phyloP scores from a whole-genome alignment of 495 filamentous ascomycete species.

The Diplogelasinospora grovesii region DNA sequence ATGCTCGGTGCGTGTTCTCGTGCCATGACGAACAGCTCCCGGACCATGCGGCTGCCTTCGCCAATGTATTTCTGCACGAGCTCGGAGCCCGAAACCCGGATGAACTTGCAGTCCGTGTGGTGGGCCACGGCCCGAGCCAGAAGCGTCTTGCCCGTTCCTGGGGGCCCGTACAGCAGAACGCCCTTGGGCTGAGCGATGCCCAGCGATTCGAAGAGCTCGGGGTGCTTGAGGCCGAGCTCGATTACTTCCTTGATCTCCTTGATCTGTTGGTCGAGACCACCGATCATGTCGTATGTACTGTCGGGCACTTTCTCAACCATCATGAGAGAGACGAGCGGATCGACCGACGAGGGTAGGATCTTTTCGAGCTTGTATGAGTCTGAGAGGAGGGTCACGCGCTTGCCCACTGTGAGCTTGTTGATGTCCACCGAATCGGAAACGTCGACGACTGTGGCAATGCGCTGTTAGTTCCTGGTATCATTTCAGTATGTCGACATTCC shows the following conservation, averaged over 20 bases:
- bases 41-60: slow-evolving; percentile 96
- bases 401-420: slow-evolving; percentile 90
- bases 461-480: background rate
- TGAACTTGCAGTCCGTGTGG: slow-evolving; percentile 98
- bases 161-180: slow-evolving; percentile 93
- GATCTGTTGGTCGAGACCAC: slow-evolving; percentile 96
- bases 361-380: slow-evolving; percentile 98
- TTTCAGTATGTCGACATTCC: slow-evolving; percentile 15
- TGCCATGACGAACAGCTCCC: slow-evolving; percentile 98
- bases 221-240: slow-evolving; percentile 96
- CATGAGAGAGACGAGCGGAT: slow-evolving; percentile 99
- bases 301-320: slow-evolving; percentile 99
- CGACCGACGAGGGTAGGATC: slow-evolving; percentile 94
- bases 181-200: slow-evolving; percentile 98
- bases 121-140: slow-evolving; percentile 94
- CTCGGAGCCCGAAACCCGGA: slow-evolving; percentile 91
- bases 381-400: slow-evolving; percentile 92
- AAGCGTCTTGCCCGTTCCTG: slow-evolving; percentile 95
- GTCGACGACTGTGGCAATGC: slow-evolving; percentile 83
- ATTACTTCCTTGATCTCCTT: slow-evolving; percentile 99
- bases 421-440: slow-evolving; percentile 92
- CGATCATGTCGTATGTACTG: slow-evolving; percentile 99
- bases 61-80: slow-evolving; percentile 99
- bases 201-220: slow-evolving; percentile 96
- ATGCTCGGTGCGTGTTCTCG: slow-evolving; percentile 98